phyloP scores from a whole-genome alignment of 257 asterid genomes.

The Solanum pennellii region DNA sequence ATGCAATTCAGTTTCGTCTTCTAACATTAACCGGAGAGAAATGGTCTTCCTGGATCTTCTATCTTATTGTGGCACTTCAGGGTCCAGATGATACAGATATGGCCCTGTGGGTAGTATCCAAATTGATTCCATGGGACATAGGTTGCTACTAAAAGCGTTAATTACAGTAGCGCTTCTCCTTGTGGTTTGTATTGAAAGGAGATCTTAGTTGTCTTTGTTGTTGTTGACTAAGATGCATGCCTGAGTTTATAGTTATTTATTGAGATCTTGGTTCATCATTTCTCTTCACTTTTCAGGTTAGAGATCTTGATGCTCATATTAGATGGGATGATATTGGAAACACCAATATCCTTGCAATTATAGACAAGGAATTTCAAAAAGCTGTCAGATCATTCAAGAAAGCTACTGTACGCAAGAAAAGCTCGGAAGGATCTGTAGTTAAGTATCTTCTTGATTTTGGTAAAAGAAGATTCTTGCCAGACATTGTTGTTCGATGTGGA shows the following conservation, averaged over 20 bases:
- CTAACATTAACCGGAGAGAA: not conserved
- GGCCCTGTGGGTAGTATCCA: not conserved
- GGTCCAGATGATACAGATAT: not conserved
- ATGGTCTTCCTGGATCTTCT: not conserved
- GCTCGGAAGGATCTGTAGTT: conserved; percentile 43
- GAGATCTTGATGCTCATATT: conserved; percentile 83
- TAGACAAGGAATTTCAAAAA: conserved; percentile 53
- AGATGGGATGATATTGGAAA: conserved; percentile 79
- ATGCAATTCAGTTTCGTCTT: not conserved
- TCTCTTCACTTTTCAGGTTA: conserved; percentile 43
- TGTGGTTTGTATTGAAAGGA: not conserved
- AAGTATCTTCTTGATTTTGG: conserved; percentile 94
- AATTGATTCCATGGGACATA: not conserved
- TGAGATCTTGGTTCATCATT: not conserved
- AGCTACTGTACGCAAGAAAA: conserved; percentile 65
- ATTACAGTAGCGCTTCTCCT: not conserved
- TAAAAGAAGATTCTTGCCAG: conserved; percentile 84
- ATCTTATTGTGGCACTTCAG: not conserved
- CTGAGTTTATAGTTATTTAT: not conserved
- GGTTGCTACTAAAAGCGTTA: not conserved
- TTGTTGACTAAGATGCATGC: not conserved
- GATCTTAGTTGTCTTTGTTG: not conserved
- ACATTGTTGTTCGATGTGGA: conserved; percentile 64
- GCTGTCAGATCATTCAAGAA: conserved; percentile 66
- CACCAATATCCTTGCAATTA: conserved; percentile 22